A percentile compares a stretch with the other conserved stretches of the same genome.
phyloP scores from a whole-genome alignment of 768 basidiomycete genomes.

The Pholiota conissans region DNA sequence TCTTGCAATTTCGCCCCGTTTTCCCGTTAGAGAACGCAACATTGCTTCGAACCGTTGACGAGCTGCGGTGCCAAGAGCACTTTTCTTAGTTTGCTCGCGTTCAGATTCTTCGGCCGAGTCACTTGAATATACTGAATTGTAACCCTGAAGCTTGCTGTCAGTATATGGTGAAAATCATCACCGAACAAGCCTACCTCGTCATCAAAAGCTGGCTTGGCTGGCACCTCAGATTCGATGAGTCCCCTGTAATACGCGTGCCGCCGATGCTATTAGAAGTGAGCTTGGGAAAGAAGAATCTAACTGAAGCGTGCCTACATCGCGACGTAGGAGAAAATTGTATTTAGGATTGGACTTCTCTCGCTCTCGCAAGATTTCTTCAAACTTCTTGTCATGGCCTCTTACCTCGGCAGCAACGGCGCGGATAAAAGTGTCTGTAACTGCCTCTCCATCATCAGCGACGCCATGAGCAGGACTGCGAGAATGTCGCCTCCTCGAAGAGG shows the following conservation, averaged over 20 bases:
- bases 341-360: conserved; percentile 81
- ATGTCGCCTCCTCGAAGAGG: conserved; percentile 47
- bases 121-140: conserved; percentile 86
- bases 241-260: conserved; percentile 71
- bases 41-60: conserved; percentile 87
- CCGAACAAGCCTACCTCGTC: conserved; percentile 57
- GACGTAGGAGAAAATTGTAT: conserved; percentile 72
- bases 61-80: conserved; percentile 73
- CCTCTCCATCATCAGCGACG: conserved; percentile 57
- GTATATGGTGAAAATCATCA: background rate
- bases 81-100: conserved; percentile 77
- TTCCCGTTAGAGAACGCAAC: conserved; percentile 83
- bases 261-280: conserved; percentile 51
- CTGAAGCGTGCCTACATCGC: conserved; percentile 44
- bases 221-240: conserved; percentile 57
- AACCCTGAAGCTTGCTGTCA: conserved; percentile 52
- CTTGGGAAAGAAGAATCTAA: background rate
- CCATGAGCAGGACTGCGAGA: conserved; percentile 52
- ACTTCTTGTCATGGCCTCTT: conserved; percentile 74
- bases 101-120: conserved; percentile 96
- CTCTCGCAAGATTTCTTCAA: conserved; percentile 72
- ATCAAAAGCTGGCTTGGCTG: conserved; percentile 70
- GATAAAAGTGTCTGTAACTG: conserved; percentile 83
- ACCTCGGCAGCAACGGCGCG: conserved; percentile 85
- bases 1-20: conserved; percentile 86